A percentile compares a stretch with the other conserved stretches of the same genome.
These are phyloP conservation scores for Brasilioporus rufonigricans DNA, from an alignment of 768 basidiomycete genomes.

Conservation along the genomic window DNA sequence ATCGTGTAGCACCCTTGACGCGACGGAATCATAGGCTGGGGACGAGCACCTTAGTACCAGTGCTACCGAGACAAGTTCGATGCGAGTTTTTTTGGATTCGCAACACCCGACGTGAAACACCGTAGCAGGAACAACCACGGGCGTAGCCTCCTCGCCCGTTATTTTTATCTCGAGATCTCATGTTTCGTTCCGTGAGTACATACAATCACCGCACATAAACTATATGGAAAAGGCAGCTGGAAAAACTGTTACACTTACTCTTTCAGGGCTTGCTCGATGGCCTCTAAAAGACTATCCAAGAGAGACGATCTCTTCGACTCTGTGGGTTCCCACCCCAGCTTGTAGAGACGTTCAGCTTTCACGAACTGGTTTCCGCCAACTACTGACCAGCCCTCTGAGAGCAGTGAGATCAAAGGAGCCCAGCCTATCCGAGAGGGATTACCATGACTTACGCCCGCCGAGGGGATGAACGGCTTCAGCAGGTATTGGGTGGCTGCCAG, in stretches of 20 bases:
- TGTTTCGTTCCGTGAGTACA: no score
- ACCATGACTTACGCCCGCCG: conserved; percentile 38
- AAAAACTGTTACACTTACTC: neutral
- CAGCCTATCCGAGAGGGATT: neutral
- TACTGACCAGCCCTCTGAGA: conserved; percentile 39
- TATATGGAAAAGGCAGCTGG: no score
- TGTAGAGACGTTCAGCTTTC: conserved; percentile 34
- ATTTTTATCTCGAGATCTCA: no score
- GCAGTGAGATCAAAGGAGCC: neutral
- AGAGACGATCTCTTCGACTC: conserved; percentile 26
- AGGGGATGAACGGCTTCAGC: conserved; percentile 33
- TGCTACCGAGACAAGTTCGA: no score
- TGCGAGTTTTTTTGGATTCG: no score
- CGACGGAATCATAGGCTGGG: no score
- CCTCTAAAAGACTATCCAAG: conserved; percentile 27
- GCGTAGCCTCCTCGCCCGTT: no score
- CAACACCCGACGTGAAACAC: no score
- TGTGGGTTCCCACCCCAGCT: conserved; percentile 40
- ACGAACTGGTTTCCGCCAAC: conserved; percentile 39
- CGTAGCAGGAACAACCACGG: no score
- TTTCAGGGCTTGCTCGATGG: conserved; percentile 27
- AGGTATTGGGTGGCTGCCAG: conserved; percentile 34
- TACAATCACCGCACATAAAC: no score
- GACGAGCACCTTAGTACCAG: no score
- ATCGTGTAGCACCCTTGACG: no score